Conservation (phyloP, 441 rosid genomes). For the Raphanus hybrid region DNA sequence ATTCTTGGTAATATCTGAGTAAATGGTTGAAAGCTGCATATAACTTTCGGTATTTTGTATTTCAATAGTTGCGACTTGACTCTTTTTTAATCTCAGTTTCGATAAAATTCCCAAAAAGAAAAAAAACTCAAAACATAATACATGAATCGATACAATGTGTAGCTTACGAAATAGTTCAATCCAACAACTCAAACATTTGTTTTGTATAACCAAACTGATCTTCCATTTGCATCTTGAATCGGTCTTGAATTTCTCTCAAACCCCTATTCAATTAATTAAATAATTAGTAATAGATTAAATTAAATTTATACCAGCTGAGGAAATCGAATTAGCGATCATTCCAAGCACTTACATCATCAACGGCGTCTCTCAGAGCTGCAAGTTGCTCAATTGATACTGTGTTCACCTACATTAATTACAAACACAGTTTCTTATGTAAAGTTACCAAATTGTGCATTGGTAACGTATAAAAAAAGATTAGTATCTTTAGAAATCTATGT, state of each 20-base stretch:
- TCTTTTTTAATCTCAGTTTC: neutral
- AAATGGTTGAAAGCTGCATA: neutral
- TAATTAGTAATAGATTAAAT: neutral
- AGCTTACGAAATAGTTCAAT: constrained; percentile 1
- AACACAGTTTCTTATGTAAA: neutral
- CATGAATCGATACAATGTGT: neutral
- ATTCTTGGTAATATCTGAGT: neutral
- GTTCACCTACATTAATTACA: constrained; percentile 47
- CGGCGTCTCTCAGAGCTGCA: constrained; percentile 48
- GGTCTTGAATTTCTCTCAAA: constrained; percentile 68
- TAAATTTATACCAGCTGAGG: neutral
- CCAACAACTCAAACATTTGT: constrained; percentile 28
- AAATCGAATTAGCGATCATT: constrained; percentile 6
- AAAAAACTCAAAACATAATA: neutral
- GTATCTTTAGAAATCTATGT: neutral
- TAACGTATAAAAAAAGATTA: neutral
- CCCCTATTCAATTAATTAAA: constrained; percentile 43
- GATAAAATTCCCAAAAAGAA: neutral
- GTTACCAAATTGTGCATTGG: no score
- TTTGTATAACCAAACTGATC: constrained; percentile 45
- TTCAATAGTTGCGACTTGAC: neutral
- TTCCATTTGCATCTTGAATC: constrained; percentile 44
- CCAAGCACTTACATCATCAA: constrained; percentile 55
- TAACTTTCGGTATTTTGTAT: neutral
- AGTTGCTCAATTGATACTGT: constrained; percentile 66